A percentile compares a stretch with the other conserved stretches of the same genome.
These are phyloP conservation scores for Beauveria sp. DNA, from an alignment of 2,329 filamentous ascomycete genomes.

Conservation along the genomic window DNA sequence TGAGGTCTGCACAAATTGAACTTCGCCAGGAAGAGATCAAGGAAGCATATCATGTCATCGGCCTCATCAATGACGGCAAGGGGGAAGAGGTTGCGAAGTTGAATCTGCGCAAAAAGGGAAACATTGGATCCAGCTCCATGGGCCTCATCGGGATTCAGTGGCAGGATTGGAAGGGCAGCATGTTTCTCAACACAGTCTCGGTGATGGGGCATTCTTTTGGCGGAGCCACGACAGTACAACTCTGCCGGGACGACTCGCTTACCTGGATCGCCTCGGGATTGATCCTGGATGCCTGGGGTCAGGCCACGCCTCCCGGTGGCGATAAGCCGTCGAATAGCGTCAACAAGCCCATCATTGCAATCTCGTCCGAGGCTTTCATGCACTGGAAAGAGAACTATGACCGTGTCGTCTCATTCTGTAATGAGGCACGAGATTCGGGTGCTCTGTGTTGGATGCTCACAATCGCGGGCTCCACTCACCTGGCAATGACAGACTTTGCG, in stretches of 20 bases:
- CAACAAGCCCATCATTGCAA: conserved; percentile 49
- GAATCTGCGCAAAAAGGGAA: conserved; percentile 51
- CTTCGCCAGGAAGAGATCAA: conserved; percentile 57
- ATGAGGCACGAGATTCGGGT: conserved; percentile 43
- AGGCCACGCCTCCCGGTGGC: conserved; percentile 36
- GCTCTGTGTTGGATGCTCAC: conserved; percentile 43
- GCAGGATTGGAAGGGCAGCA: conserved; percentile 46
- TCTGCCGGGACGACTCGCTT: conserved; percentile 46
- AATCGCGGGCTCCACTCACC: conserved; percentile 53
- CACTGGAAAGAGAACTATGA: conserved; percentile 60
- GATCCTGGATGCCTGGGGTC: conserved; percentile 59
- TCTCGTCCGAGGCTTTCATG: conserved; percentile 63
- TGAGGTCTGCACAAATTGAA: conserved; percentile 54
- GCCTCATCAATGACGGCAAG: conserved; percentile 45
- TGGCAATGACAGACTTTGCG: conserved; percentile 60
- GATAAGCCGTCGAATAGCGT: conserved; percentile 36
- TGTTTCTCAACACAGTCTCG: conserved; percentile 50
- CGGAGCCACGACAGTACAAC: conserved; percentile 54
- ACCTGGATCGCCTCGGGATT: conserved; percentile 54
- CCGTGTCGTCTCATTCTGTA: conserved; percentile 46
- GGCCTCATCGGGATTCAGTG: conserved; percentile 50
- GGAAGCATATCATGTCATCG: conserved; percentile 50
- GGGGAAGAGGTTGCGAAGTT: conserved; percentile 40
- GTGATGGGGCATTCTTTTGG: conserved; percentile 61
- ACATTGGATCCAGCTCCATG: conserved; percentile 49